Conservation (phyloP, 139 green algal genomes). For the Chlamydomonas asymmetrica region DNA sequence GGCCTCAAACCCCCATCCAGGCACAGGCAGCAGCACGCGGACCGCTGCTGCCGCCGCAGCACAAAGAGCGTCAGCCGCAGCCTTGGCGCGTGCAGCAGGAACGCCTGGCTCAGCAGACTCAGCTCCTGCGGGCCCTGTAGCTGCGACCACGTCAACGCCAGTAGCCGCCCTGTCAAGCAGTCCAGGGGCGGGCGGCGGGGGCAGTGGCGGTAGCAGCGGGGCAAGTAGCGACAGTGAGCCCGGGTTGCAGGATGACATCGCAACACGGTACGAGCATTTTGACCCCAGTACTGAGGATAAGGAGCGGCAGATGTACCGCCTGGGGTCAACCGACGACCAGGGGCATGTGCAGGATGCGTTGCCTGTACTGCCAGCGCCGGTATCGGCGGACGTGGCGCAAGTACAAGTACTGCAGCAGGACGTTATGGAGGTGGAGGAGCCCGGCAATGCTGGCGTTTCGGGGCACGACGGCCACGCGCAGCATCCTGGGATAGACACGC, state of each 20-base stretch:
- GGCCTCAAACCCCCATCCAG: too few species aligned
- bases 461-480: slow-evolving; percentile 20
- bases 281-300: too few species aligned
- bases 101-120: too few species aligned
- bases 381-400: too few species aligned
- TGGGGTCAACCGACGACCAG: too few species aligned
- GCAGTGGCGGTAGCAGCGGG: neutral
- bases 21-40: too few species aligned
- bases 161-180: neutral
- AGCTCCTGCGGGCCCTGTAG: neutral
- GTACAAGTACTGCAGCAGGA: slow-evolving; percentile 19
- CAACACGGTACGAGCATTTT: too few species aligned
- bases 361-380: neutral
- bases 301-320: too few species aligned
- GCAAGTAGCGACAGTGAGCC: neutral
- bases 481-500: neutral
- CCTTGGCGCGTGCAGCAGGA: neutral
- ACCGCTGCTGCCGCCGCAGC: too few species aligned
- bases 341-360: too few species aligned
- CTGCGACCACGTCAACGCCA: neutral
- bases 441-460: slow-evolving; percentile 8
- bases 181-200: neutral
- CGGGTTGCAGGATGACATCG: neutral
- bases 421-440: neutral
- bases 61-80: too few species aligned